phyloP scores from a whole-genome alignment of 345 rosid genomes.

The Moricandia arvensis region DNA sequence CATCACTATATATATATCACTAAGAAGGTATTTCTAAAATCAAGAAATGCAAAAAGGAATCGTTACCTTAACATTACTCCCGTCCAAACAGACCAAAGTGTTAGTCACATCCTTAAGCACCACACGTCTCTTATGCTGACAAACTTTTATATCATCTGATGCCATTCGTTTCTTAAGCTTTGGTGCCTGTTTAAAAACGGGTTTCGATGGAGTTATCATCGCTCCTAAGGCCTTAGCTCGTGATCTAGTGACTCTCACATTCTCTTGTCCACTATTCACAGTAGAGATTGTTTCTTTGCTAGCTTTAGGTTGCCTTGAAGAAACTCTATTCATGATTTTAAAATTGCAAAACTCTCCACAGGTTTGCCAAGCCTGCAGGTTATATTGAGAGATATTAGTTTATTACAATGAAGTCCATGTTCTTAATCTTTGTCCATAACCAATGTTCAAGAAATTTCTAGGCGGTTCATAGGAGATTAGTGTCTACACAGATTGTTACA shows the following conservation, averaged over 20 bases:
- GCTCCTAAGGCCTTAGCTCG: constrained; percentile 71
- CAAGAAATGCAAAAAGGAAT: background rate
- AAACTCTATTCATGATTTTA: constrained; percentile 31
- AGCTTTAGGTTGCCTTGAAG: constrained; percentile 44
- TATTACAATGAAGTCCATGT: too few species aligned
- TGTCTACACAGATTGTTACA: too few species aligned
- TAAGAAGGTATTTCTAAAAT: background rate
- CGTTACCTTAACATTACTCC: constrained; percentile 47
- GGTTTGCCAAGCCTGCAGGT: constrained; percentile 11
- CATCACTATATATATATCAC: background rate
- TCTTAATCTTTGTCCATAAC: too few species aligned
- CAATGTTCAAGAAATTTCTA: too few species aligned
- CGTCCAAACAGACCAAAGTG: constrained; percentile 2
- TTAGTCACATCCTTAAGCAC: constrained; percentile 79
- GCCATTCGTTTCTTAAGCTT: too few species aligned
- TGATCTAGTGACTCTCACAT: constrained; percentile 61
- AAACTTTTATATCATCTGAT: too few species aligned
- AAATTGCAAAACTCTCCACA: background rate
- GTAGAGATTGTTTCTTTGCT: constrained; percentile 31
- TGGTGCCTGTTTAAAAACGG: too few species aligned
- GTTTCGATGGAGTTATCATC: too few species aligned
- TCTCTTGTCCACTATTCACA: constrained; percentile 31
- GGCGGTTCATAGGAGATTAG: too few species aligned
- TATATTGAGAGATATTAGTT: background rate
- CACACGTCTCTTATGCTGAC: constrained; percentile 65